phyloP scores from a whole-genome alignment of 2,329 filamentous ascomycete genomes.

The Microdochium nivale region DNA sequence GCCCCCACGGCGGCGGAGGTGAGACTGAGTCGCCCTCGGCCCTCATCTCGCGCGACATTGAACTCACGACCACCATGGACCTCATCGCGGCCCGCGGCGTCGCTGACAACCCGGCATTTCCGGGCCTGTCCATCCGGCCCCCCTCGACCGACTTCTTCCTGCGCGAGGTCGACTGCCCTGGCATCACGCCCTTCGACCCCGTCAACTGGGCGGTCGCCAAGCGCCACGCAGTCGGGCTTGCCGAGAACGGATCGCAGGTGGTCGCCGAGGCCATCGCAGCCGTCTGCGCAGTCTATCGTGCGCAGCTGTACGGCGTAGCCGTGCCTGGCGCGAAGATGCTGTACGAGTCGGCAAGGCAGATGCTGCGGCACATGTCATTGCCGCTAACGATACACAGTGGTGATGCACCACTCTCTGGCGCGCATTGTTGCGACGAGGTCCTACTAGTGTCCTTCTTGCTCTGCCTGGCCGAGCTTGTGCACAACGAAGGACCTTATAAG shows the following conservation, averaged over 20 bases:
- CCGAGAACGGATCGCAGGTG: not conserved
- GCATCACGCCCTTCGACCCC: conserved; percentile 7
- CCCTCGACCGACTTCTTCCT: conserved; percentile 8
- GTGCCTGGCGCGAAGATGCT: conserved; percentile 1
- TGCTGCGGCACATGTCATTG: not conserved
- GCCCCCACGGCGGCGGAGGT: not conserved
- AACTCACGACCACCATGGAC: conserved; percentile 12
- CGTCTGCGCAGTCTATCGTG: conserved; percentile 6
- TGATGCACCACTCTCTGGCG: not conserved
- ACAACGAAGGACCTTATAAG: conserved; percentile 4
- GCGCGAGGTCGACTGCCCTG: conserved; percentile 9
- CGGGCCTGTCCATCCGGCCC: not conserved
- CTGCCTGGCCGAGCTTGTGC: conserved; percentile 7
- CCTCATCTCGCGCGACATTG: conserved; percentile 11
- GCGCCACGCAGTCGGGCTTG: conserved; percentile 3
- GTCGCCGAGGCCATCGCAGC: conserved; percentile 6
- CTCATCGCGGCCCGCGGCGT: conserved; percentile 4
- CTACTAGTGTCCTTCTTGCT: conserved; percentile 6
- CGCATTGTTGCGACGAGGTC: conserved; percentile 3
- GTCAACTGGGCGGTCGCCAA: conserved; percentile 10
- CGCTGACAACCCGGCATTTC: not conserved
- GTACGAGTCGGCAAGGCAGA: conserved; percentile 3
- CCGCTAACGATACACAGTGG: too few relatives aligned
- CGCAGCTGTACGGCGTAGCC: conserved; percentile 5
- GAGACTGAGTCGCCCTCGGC: conserved; percentile 4